Evolutionary conservation across 305 asterid genomes (phyloP), one percentile per base, ranked within the genome.

Genomic region (Fraxinus albicans): DNA sequence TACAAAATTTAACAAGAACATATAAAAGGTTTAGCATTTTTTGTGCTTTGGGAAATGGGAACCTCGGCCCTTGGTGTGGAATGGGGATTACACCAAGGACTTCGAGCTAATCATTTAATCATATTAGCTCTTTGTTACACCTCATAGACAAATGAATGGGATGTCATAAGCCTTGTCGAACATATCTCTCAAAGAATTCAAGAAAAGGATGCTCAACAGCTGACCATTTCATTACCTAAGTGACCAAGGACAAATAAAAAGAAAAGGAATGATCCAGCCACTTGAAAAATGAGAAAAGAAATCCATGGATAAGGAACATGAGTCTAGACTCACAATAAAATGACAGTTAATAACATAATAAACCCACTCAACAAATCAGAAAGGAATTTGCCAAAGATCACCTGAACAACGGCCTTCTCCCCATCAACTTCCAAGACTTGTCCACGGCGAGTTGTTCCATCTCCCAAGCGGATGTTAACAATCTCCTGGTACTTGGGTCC

Each of bases 331-430:
- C 78, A 81, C 33, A 6, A 53, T 19, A 47, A 60, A 27, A 53
- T 50, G 77, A 35, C 77, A 44, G 74, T 31, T 50, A 81, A 77
- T 58, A 42, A 8, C 47, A 86, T 25, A 44, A 77, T 80, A 60
- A 84, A 50, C 77, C 77, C 80, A 31, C 29, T 78, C 13, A 77
- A 79, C 23, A 73, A 13, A 77, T 77, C 10, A 29, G 29, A 25
- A 21, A 73, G 42, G 65, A 69, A 36, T 63, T 50, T 53, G 73
- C 70, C 29, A 25, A 77, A 76, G 55, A 72, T 87, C 85, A 95
- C 99, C 99, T 95, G 99, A 86, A 95, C 98, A 89, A 95, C 98
- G 79, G 99, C 99, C 85, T 94, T 95, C 87, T 95, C 99, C 69
- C 98, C 99, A 88, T 95, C 99, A 38, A 95, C 99, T 87, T 95